These are phyloP conservation scores for Hypoxylon trugodes DNA, from an alignment of 495 filamentous ascomycete genomes.

Conservation along the genomic window DNA sequence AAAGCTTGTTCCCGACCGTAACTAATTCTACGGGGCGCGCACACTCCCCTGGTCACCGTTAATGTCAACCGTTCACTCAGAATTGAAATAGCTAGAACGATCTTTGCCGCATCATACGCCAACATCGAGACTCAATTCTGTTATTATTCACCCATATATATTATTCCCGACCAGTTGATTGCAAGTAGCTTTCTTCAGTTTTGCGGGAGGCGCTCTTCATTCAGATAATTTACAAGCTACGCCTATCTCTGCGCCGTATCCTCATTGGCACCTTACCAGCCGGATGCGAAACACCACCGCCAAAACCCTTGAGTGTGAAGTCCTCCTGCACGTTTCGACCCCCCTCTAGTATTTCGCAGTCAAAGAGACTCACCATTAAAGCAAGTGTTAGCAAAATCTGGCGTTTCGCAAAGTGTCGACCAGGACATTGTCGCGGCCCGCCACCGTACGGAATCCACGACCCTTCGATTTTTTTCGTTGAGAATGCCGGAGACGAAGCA, in stretches of 20 bases:
- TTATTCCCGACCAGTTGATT: too few relatives aligned
- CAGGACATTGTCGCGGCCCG: conserved; percentile 44
- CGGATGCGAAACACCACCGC: conserved; percentile 37
- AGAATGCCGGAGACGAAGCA: conserved; percentile 31
- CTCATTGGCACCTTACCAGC: conserved; percentile 23
- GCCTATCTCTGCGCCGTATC: conserved; percentile 22
- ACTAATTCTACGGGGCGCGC: too few relatives aligned
- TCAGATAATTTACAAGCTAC: background rate
- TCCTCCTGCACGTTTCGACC: conserved; percentile 29
- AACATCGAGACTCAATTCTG: too few relatives aligned
- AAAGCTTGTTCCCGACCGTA: too few relatives aligned
- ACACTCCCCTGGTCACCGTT: too few relatives aligned
- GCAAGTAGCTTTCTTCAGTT: too few relatives aligned
- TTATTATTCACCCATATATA: too few relatives aligned
- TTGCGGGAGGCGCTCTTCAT: too few relatives aligned
- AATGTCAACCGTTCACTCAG: too few relatives aligned
- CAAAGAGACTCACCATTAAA: conserved; percentile 41
- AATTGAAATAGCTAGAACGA: too few relatives aligned
- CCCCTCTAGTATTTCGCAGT: conserved; percentile 40
- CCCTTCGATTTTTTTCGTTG: conserved; percentile 42
- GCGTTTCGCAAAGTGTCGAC: conserved; percentile 46
- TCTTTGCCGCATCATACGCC: too few relatives aligned
- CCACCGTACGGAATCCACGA: conserved; percentile 50
- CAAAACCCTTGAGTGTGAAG: conserved; percentile 37
- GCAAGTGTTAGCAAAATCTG: conserved; percentile 41